Evolutionary conservation across 768 basidiomycete genomes (phyloP).

Genomic region (Calocera cornea): DNA sequence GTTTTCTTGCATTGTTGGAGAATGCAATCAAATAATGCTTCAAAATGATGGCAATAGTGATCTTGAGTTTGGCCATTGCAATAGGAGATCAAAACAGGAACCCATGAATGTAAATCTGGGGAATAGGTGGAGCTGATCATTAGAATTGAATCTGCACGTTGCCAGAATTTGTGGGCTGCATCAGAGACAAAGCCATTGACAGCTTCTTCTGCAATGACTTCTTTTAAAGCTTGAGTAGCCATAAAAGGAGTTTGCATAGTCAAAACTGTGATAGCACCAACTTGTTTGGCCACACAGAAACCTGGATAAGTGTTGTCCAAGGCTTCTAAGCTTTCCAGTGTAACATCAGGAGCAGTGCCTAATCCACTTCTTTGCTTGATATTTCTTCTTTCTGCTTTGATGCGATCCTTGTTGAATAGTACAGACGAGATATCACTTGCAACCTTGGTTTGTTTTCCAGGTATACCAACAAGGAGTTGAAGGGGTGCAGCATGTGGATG

Average conservation of each 20-base stretch:
- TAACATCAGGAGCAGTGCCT: no score
- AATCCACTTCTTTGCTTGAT: no score
- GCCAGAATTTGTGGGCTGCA: constrained; percentile 28
- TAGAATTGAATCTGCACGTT: constrained; percentile 20
- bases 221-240: constrained; percentile 22
- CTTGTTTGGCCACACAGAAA: constrained; percentile 12
- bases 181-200: constrained; percentile 28
- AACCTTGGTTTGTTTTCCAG: no score
- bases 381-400: no score
- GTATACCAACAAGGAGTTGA: no score
- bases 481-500: no score
- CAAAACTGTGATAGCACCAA: constrained; percentile 20
- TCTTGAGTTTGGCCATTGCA: constrained; percentile 25
- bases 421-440: no score
- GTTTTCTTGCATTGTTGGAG: no score
- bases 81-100: constrained; percentile 25
- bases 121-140: constrained; percentile 26
- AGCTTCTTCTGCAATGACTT: constrained; percentile 10
- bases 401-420: no score
- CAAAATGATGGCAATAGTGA: constrained; percentile 26
- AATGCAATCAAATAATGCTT: constrained; percentile 13
- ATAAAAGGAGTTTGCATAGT: constrained; percentile 23
- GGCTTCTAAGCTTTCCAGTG: no score
- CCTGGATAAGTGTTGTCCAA: constrained; percentile 11
- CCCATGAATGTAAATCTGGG: constrained; percentile 22